Evolutionary conservation across 2,329 filamentous ascomycete species (phyloP).

Genomic region (Achaetomium macrosporum): DNA sequence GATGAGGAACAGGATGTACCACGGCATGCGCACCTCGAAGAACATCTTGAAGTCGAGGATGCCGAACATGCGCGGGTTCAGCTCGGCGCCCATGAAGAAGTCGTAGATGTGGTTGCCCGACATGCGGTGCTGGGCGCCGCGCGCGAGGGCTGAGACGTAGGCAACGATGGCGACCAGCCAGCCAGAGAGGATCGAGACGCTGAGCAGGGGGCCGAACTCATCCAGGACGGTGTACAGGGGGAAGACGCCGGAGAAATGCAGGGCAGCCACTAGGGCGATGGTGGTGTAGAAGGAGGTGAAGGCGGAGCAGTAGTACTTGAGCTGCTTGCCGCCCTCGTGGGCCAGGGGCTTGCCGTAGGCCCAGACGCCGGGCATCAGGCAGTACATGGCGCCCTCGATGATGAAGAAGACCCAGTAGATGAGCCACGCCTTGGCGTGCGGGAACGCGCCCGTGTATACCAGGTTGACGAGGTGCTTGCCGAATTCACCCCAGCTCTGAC

Average conservation of each 20-base stretch:
- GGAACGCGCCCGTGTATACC: constrained; percentile 79
- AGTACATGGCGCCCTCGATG: constrained; percentile 77
- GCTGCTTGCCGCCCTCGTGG: constrained; percentile 75
- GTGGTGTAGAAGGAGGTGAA: constrained; percentile 84
- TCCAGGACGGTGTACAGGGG: constrained; percentile 88
- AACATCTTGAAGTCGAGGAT: constrained; percentile 92
- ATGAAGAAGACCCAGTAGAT: constrained; percentile 95
- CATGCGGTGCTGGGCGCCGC: constrained; percentile 88
- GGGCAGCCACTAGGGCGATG: constrained; percentile 59
- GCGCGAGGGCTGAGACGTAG: constrained; percentile 75
- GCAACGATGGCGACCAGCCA: constrained; percentile 77
- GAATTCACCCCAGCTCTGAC: constrained; percentile 67
- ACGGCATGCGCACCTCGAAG: constrained; percentile 79
- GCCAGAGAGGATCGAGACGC: constrained; percentile 86
- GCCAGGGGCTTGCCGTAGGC: constrained; percentile 82
- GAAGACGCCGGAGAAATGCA: constrained; percentile 82
- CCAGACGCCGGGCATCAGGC: constrained; percentile 80
- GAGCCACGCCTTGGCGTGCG: constrained; percentile 72
- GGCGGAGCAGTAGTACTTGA: constrained; percentile 92
- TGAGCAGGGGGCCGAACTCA: constrained; percentile 89
- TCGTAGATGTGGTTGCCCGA: constrained; percentile 76
- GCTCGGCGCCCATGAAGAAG: constrained; percentile 86
- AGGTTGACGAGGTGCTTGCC: constrained; percentile 62
- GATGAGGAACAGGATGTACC: constrained; percentile 73
- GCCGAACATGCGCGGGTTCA: constrained; percentile 81